phyloP scores from a whole-genome alignment of 2,329 filamentous ascomycete genomes.

The Calcarisporium arbuscula region DNA sequence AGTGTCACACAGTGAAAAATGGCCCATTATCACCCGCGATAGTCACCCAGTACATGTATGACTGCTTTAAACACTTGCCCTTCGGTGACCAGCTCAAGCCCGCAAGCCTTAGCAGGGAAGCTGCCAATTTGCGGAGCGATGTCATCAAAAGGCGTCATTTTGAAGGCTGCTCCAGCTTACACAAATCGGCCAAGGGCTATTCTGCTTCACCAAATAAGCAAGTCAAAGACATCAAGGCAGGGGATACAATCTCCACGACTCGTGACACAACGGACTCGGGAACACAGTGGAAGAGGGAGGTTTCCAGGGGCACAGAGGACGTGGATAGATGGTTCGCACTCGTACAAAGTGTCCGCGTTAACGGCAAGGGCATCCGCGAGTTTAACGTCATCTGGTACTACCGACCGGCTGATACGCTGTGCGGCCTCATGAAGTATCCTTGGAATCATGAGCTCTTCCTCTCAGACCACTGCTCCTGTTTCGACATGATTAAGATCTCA shows the following conservation, averaged over 20 bases:
- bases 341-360: slow-evolving; percentile 50
- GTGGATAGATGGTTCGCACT: slow-evolving; percentile 63
- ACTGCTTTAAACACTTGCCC: slow-evolving; percentile 57
- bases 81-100: slow-evolving; percentile 47
- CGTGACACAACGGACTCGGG: slow-evolving; percentile 38
- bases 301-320: slow-evolving; percentile 33
- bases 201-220: slow-evolving; percentile 16
- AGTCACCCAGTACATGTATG: slow-evolving; percentile 63
- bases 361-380: slow-evolving; percentile 25
- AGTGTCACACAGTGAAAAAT: slow-evolving; percentile 11
- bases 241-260: slow-evolving; percentile 43
- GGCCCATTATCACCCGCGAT: slow-evolving; percentile 55
- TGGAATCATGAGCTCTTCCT: slow-evolving; percentile 69
- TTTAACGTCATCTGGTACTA: slow-evolving; percentile 73
- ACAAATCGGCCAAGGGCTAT: slow-evolving; percentile 15
- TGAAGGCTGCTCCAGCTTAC: slow-evolving; percentile 17
- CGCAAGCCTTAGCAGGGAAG: slow-evolving; percentile 19
- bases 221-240: slow-evolving; percentile 29
- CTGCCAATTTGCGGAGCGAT: slow-evolving; percentile 20
- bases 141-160: slow-evolving; percentile 22
- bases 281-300: slow-evolving; percentile 50
- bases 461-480: slow-evolving; percentile 69
- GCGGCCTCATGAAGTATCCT: slow-evolving; percentile 61
- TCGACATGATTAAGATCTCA: slow-evolving; percentile 37
- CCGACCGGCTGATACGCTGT: slow-evolving; percentile 62